Base-by-base conservation (phyloP, 2,329 filamentous ascomycete species). In the Cladosporium sp. region DNA sequence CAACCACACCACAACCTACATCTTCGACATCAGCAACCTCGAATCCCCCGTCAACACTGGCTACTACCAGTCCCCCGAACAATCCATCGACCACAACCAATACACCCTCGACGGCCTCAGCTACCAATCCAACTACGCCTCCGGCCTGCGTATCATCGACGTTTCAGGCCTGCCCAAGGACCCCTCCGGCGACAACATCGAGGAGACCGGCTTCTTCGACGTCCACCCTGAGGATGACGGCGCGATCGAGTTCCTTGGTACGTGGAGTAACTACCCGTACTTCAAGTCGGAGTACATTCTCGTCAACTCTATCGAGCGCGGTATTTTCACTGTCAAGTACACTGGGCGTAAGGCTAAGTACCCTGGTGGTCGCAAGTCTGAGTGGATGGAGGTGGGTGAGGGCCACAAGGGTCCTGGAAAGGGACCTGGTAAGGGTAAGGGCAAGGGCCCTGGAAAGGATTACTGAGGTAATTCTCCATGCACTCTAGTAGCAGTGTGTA, bases 51-150 rank as follows among this genome's bases (percentile, higher is more conserved):
- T 66, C 51, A 64, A 73, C 52, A 74, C 70, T 0, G 74, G 74
- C 3, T 55, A 53, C 38, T 76, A 72, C 62, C 67, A 73, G 56
- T 57, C 57, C 22, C 65, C 62, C 53, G 65, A 67, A 3, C 66
- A 66, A 45, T 66, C 68, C 11, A 74, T 76, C 49, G 73, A 76
- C 50, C 74, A 76, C 62, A 76, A 76, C 63, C 73, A 75, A 56
- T 77, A 77, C 43, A 40, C 36, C 51, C 55, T 68, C 25, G 61
- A 75, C 51, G 72, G 69, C 11, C 65, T 72, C 35, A 63, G 66
- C 33, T 77, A 76, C 64, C 76, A 78, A 57, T 68, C 72, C 32
- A 75, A 78, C 63, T 78, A 78, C 54, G 74, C 68, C 3, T 68
- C 71, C 12, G 76, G 76, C 13, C 68, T 78, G 6, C 68, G 62